Conservation (phyloP, 2,329 filamentous ascomycete genomes). For the Venturia nashicola region DNA sequence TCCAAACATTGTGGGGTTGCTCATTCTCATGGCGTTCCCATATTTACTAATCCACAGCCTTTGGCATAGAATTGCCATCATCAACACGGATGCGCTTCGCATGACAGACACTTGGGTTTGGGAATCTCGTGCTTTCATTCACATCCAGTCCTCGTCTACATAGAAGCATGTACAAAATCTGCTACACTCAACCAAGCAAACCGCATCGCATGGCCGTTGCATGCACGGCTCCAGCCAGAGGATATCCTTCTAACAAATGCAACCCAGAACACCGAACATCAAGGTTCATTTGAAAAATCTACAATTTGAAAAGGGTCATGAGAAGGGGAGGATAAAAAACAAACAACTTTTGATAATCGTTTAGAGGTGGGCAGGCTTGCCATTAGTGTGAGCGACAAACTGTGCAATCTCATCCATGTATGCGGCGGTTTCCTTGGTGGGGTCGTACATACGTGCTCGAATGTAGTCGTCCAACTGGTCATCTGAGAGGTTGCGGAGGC, state of each 20-base stretch:
- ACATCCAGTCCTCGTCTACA: not conserved
- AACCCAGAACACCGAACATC: not conserved
- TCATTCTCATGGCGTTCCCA: not conserved
- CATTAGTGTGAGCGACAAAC: not conserved
- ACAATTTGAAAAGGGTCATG: not conserved
- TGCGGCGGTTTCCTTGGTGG: constrained; percentile 32
- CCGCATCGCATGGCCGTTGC: not conserved
- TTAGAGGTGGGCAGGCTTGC: not conserved
- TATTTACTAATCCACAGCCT: not conserved
- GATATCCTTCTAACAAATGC: not conserved
- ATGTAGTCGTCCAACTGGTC: constrained; percentile 59
- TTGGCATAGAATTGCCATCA: not conserved
- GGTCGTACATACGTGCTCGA: constrained; percentile 37
- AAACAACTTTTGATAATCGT: not conserved
- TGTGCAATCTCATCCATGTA: constrained; percentile 24
- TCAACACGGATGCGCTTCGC: not conserved
- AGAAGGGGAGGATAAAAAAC: not conserved
- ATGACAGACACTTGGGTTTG: not conserved
- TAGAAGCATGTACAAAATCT: not conserved
- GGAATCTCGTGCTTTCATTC: not conserved
- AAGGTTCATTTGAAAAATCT: not conserved
- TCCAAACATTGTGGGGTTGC: not conserved
- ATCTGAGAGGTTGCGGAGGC: constrained; percentile 56
- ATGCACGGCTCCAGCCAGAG: not conserved
- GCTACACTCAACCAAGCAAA: not conserved